Conservation (phyloP, 768 basidiomycete genomes). For the Trametes coccinea region DNA sequence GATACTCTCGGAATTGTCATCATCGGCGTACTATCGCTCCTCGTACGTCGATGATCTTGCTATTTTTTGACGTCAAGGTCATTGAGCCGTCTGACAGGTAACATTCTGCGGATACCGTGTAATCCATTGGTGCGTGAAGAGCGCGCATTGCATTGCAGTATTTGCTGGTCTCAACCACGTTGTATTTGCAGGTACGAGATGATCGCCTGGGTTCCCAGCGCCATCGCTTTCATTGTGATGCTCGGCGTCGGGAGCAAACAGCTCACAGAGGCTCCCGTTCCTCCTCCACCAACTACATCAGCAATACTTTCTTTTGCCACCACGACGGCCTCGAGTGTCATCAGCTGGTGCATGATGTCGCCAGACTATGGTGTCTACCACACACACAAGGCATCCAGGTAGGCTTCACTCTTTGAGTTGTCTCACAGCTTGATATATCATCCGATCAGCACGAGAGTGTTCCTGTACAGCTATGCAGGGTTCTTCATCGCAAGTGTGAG, state of each 20-base stretch:
- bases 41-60: constrained; percentile 24
- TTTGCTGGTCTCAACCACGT: not conserved
- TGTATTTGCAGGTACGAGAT: constrained; percentile 35
- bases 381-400: constrained; percentile 33
- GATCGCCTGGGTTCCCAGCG: constrained; percentile 42
- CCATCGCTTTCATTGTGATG: constrained; percentile 40
- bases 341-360: constrained; percentile 46
- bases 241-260: constrained; percentile 40
- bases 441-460: constrained; percentile 37
- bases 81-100: constrained; percentile 20
- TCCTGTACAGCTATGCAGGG: constrained; percentile 48
- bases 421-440: too few relatives aligned
- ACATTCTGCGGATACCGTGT: constrained; percentile 39
- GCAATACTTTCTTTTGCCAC: constrained; percentile 46
- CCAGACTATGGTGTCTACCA: constrained; percentile 54
- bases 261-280: constrained; percentile 28
- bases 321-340: constrained; percentile 43
- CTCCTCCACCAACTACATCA: constrained; percentile 34
- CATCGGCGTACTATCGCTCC: constrained; percentile 40
- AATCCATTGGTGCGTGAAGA: constrained; percentile 32
- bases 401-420: not conserved
- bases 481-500: constrained; percentile 44
- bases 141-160: not conserved
- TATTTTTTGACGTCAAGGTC: not conserved
- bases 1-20: constrained; percentile 45